phyloP scores from a whole-genome alignment of 164 flowering plant genomes.

The Annona squamosa region DNA sequence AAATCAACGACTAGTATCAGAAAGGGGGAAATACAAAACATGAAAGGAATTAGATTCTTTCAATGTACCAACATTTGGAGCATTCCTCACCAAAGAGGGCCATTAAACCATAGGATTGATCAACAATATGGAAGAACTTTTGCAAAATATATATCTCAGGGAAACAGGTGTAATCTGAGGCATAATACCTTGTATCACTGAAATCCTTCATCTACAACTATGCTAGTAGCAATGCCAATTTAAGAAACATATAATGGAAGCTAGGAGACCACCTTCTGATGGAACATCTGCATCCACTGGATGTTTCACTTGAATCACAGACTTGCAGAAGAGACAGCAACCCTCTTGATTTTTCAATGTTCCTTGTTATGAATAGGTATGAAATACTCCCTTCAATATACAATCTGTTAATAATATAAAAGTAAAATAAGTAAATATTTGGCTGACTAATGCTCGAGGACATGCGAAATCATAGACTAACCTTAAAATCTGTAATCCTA shows the following conservation, averaged over 20 bases:
- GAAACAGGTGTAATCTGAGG: neutral
- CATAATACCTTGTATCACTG: neutral
- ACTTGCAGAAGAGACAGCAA: conserved; percentile 34
- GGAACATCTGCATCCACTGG: conserved; percentile 21
- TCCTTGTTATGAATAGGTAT: conserved; percentile 47
- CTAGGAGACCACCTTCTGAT: conserved; percentile 36
- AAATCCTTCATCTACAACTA: neutral
- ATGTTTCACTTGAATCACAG: conserved; percentile 18
- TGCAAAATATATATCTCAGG: neutral
- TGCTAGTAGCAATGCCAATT: neutral
- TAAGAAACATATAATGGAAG: conserved; percentile 4
- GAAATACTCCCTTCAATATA: conserved; percentile 25
- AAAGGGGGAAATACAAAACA: neutral
- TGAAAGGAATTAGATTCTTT: neutral
- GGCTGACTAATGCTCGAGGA: neutral
- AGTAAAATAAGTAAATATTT: neutral
- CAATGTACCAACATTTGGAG: neutral
- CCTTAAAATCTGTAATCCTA: conserved; percentile 68
- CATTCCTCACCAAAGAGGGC: neutral
- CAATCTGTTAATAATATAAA: conserved; percentile 32
- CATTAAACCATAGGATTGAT: neutral
- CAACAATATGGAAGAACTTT: neutral
- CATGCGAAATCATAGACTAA: conserved; percentile 19
- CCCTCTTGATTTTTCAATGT: conserved; percentile 43
- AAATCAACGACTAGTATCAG: neutral